These are phyloP conservation scores for Cercophora scortea DNA, from an alignment of 495 filamentous ascomycete genomes.

Conservation along the genomic window DNA sequence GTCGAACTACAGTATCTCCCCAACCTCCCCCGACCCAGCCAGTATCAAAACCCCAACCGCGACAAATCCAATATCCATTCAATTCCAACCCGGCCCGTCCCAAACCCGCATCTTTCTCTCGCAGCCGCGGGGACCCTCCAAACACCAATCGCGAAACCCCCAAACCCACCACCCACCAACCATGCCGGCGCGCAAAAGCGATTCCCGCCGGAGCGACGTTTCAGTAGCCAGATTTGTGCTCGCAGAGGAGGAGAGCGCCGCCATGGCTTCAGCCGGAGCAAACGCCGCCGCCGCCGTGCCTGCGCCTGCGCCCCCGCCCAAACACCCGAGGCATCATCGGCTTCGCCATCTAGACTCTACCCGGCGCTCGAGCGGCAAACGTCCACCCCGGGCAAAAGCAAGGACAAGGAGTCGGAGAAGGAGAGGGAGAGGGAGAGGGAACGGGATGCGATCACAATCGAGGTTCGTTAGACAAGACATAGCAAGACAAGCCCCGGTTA, in stretches of 20 bases:
- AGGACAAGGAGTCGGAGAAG: constrained; percentile 18
- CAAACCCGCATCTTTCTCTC: too few species aligned
- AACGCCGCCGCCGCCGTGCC: constrained; percentile 6
- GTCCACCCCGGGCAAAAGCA: constrained; percentile 2
- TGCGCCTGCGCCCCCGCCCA: constrained; percentile 4
- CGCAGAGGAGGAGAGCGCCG: constrained; percentile 24
- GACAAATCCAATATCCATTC: too few species aligned
- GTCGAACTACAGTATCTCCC: too few species aligned
- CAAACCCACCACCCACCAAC: neutral
- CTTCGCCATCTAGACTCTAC: neutral
- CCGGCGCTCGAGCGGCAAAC: neutral
- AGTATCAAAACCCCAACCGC: too few species aligned
- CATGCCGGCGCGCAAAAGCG: constrained; percentile 33
- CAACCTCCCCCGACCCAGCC: too few species aligned
- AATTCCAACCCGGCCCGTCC: too few species aligned
- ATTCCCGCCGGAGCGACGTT: constrained; percentile 30
- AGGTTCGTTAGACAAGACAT: constrained; percentile 14
- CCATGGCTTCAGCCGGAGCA: constrained; percentile 2
- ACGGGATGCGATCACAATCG: constrained; percentile 32
- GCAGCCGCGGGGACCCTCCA: too few species aligned
- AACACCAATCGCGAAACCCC: neutral
- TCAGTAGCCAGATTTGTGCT: constrained; percentile 35
- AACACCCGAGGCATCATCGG: constrained; percentile 2
- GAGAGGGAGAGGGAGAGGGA: constrained; percentile 19
- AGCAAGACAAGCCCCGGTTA: too few species aligned